These are phyloP conservation scores for Pyrenophora teres DNA, from an alignment of 2,329 filamentous ascomycete species.

Conservation along the genomic window DNA sequence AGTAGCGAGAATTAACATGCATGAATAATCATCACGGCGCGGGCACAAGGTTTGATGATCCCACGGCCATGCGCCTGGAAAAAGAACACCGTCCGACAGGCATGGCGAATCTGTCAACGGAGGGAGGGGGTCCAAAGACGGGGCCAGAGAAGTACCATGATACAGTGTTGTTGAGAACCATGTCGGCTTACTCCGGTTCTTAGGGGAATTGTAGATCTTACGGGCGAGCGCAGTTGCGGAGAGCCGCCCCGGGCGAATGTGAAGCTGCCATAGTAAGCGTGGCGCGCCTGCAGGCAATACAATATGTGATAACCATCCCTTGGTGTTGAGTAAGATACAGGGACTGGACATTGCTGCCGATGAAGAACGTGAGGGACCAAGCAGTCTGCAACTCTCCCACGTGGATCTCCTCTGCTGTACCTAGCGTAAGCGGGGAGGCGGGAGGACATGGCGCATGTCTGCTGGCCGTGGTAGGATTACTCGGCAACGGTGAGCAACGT, in stretches of 20 bases:
- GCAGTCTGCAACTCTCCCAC: constrained; percentile 6
- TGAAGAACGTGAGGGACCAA: not conserved
- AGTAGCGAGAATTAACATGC: too few relatives aligned
- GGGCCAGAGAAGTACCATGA: too few relatives aligned
- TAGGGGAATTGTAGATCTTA: not conserved
- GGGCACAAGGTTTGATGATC: too few relatives aligned
- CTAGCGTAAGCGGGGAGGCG: constrained; percentile 11
- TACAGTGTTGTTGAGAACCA: not conserved
- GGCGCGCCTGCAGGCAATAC: too few relatives aligned
- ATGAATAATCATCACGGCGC: too few relatives aligned
- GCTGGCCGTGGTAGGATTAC: not conserved
- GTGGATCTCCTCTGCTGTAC: constrained; percentile 7
- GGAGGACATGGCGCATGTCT: constrained; percentile 4
- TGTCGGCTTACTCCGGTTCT: not conserved
- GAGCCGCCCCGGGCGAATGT: constrained; percentile 1
- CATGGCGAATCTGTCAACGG: too few relatives aligned
- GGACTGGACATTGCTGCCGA: not conserved
- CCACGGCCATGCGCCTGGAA: too few relatives aligned
- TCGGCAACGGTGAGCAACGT: constrained; percentile 9
- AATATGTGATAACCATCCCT: too few relatives aligned
- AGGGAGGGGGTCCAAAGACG: too few relatives aligned
- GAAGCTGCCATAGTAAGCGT: not conserved
- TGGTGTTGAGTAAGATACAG: not conserved
- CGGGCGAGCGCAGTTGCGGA: not conserved
- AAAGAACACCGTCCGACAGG: too few relatives aligned